Base-by-base conservation (phyloP, 805 yeast genomes). In the Pichia insulana region DNA sequence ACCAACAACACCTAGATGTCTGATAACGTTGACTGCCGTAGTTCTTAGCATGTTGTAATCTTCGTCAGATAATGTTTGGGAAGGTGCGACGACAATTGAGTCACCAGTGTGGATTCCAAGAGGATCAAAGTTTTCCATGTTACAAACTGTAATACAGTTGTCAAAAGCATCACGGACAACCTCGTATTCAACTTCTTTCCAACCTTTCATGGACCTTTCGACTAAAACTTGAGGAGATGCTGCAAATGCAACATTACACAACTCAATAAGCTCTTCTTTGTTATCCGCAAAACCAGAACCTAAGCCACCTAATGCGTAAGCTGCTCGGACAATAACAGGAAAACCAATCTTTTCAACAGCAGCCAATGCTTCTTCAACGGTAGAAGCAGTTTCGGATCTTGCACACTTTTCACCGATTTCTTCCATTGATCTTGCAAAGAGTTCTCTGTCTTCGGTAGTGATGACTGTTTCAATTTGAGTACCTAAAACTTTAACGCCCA, bases 81-180 rank as follows among this genome's bases (percentile, higher is more conserved):
- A 89, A 39, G 98, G 98, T 42, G 98, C 98, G 58, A 90, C 96
- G 44, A 90, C 98, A 58, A 90, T 92, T 42, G 97, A 92, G 65
- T 90, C 98, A 74, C 98, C 98, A 46, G 98, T 90, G 63, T 90
- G 98, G 58, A 90, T 89, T 63, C 98, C 98, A 55, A 90, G 75
- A 37, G 98, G 98, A 68, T 90, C 98, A 54, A 90, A 90, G 69
- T 90, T 90, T 70, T 90, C 98, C 98, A 90, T 90, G 70, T 90
- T 90, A 76, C 98, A 90, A 49, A 90, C 98, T 38, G 98, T 90
- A 57, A 90, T 87, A 80, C 98, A 90, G 77, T 90, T 90, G 65
- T 87, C 97, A 56, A 79, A 83, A 40, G 94, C 89, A 68, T 90
- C 98, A 66, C 98, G 87, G 42, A 90, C 98, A 64, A 90, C 98